Conservation (phyloP, 2,329 filamentous ascomycete genomes). For the Xylaria sp. region DNA sequence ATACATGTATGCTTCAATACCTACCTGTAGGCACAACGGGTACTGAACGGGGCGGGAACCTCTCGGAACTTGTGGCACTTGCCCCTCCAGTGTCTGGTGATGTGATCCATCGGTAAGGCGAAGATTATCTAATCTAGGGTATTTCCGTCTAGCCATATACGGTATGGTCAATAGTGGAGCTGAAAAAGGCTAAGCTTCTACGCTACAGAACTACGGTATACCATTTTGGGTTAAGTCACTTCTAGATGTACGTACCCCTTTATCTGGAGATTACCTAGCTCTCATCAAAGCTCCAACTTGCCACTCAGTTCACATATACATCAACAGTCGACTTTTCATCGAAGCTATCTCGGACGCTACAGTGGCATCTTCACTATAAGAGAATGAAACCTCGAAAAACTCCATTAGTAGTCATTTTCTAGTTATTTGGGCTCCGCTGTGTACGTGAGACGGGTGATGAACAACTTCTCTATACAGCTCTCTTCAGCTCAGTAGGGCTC, state of each 20-base stretch:
- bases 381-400: background rate
- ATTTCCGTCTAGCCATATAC: slow-evolving; percentile 8
- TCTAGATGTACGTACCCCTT: slow-evolving; percentile 9
- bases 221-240: background rate
- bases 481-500: slow-evolving; percentile 21
- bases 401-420: background rate
- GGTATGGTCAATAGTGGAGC: slow-evolving; percentile 3
- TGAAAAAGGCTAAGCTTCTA: background rate
- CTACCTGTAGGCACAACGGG: too few species aligned
- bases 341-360: background rate
- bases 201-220: background rate
- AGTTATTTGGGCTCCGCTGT: background rate
- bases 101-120: background rate
- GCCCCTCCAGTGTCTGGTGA: background rate
- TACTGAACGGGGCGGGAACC: background rate
- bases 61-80: background rate
- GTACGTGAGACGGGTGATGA: slow-evolving; percentile 16
- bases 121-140: background rate
- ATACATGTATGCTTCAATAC: too few species aligned
- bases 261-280: slow-evolving; percentile 10
- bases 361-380: slow-evolving; percentile 1
- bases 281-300: slow-evolving; percentile 25
- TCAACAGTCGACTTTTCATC: background rate
- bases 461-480: background rate
- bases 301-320: background rate